Evolutionary conservation across 2,329 filamentous ascomycete genomes (phyloP).

Genomic region (Claviceps arundinis): DNA sequence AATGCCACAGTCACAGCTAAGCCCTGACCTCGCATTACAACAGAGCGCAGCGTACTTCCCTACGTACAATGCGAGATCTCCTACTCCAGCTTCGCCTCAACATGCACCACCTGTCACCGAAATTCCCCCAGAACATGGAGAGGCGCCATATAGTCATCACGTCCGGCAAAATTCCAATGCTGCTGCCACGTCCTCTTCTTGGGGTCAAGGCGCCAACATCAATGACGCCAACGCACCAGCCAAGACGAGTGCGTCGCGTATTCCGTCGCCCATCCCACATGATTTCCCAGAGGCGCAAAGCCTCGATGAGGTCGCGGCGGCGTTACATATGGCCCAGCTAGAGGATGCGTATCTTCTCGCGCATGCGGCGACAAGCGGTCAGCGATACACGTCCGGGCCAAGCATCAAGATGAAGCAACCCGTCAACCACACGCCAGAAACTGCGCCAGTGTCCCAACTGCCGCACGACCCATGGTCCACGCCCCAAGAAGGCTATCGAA

Average conservation of each 20-base stretch:
- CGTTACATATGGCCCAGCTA: conserved; percentile 3
- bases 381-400: conserved; percentile 14
- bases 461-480: conserved; percentile 14
- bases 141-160: background rate
- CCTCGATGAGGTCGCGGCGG: background rate
- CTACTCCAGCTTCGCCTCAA: background rate
- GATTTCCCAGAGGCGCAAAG: background rate
- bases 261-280: conserved; percentile 1
- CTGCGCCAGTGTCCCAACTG: conserved; percentile 17
- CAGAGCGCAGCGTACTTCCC: conserved; percentile 11
- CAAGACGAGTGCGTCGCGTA: background rate
- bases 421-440: conserved; percentile 11
- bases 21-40: conserved; percentile 8
- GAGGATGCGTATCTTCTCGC: conserved; percentile 5
- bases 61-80: conserved; percentile 2
- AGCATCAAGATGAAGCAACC: conserved; percentile 12
- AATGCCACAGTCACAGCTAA: background rate
- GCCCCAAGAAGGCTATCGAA: conserved; percentile 21
- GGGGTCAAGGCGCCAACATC: background rate
- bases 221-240: background rate
- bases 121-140: background rate
- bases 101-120: background rate
- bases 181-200: background rate
- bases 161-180: background rate
- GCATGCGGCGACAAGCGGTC: conserved; percentile 6